A percentile compares a stretch with the other conserved stretches of the same genome.
phyloP scores from a whole-genome alignment of 1,284 basidiomycete genomes.

The Trichosporon ovoides region DNA sequence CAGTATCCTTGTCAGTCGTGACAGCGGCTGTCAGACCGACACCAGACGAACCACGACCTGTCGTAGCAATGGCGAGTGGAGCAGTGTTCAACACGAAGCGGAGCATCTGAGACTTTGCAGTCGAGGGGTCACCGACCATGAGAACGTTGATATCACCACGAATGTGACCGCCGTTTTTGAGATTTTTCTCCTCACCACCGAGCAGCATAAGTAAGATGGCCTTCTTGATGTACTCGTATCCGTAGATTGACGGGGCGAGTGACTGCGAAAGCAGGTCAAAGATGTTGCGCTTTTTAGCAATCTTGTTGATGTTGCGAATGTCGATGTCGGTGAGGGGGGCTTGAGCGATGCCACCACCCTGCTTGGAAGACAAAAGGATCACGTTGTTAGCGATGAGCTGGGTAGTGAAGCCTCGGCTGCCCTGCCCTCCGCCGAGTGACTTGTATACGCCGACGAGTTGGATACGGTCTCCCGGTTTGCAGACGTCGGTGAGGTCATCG shows the following conservation, averaged over 20 bases:
- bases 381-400: slow-evolving; percentile 93
- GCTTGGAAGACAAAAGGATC: slow-evolving; percentile 92
- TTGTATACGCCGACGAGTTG: slow-evolving; percentile 95
- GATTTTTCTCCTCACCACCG: slow-evolving; percentile 95
- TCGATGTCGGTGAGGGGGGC: slow-evolving; percentile 88
- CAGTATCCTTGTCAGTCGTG: slow-evolving; percentile 94
- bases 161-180: slow-evolving; percentile 96
- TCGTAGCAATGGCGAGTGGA: slow-evolving; percentile 95
- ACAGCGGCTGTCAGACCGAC: slow-evolving; percentile 99
- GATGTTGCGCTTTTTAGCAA: slow-evolving; percentile 76
- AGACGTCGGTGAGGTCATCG: slow-evolving; percentile 93
- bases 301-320: slow-evolving; percentile 93
- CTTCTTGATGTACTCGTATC: slow-evolving; percentile 92
- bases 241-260: slow-evolving; percentile 94
- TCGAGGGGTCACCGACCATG: slow-evolving; percentile 98
- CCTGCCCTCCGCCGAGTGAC: slow-evolving; percentile 76
- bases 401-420: slow-evolving; percentile 88
- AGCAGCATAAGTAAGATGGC: slow-evolving; percentile 88
- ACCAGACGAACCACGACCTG: slow-evolving; percentile 92
- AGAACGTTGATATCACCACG: slow-evolving; percentile 99
- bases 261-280: slow-evolving; percentile 88
- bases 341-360: slow-evolving; percentile 92
- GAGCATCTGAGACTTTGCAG: slow-evolving; percentile 94
- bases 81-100: slow-evolving; percentile 95
- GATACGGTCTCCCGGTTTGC: slow-evolving; percentile 96